Percentiles rank a stretch among this genome's conserved stretches.
Evolutionary conservation across 2,329 filamentous ascomycete genomes (phyloP).

Genomic region (Samsoniella hepiali): DNA sequence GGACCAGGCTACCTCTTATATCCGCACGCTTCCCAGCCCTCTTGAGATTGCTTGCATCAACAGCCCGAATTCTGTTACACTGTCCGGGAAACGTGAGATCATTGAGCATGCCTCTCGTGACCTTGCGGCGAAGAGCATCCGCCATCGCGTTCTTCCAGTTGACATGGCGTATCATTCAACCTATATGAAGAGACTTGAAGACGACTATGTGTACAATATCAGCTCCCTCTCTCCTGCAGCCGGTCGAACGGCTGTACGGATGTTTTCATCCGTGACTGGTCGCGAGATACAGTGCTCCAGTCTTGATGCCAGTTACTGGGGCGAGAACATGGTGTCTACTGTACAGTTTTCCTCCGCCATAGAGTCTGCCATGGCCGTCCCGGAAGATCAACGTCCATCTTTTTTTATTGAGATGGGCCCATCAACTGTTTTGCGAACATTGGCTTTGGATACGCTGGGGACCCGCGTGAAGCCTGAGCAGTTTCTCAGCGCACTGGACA

Average conservation of each 20-base stretch:
- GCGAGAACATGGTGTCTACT: constrained; percentile 42
- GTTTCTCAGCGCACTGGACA: constrained; percentile 31
- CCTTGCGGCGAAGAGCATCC: constrained; percentile 31
- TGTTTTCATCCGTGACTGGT: constrained; percentile 43
- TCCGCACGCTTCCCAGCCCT: constrained; percentile 23
- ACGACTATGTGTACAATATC: constrained; percentile 34
- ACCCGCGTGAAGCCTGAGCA: constrained; percentile 10
- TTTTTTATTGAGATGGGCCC: constrained; percentile 43
- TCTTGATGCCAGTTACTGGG: constrained; percentile 43
- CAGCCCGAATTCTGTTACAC: constrained; percentile 41
- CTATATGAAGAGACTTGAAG: constrained; percentile 40
- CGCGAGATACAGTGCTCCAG: constrained; percentile 24
- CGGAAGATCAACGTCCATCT: constrained; percentile 30
- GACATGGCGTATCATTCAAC: constrained; percentile 43
- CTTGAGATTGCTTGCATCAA: constrained; percentile 44
- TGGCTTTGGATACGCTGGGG: constrained; percentile 30
- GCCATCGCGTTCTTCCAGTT: constrained; percentile 36
- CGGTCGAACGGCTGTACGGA: constrained; percentile 23
- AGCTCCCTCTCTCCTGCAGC: constrained; percentile 21
- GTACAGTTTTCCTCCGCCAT: constrained; percentile 45
- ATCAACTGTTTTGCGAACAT: constrained; percentile 34
- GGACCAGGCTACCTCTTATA: constrained; percentile 28
- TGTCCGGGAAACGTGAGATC: constrained; percentile 38
- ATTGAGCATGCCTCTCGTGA: constrained; percentile 33
- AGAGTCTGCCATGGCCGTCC: constrained; percentile 30